These are phyloP conservation scores for Pythium rhizo-oryzae DNA, from an alignment of 352 stramenopile genomes.

Conservation along the genomic window DNA sequence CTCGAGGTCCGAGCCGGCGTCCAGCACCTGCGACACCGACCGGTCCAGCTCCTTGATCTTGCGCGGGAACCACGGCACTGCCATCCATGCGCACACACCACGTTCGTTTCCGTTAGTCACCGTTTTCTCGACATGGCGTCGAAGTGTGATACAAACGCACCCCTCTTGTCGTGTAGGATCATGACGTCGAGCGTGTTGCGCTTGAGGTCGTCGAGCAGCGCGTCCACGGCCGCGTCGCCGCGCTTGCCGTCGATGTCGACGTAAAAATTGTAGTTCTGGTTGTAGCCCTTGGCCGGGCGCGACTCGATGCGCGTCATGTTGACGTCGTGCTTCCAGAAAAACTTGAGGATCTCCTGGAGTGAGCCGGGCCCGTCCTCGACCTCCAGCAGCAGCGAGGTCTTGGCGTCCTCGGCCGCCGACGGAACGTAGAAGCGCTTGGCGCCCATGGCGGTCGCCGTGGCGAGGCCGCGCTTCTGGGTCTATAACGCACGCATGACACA, in stretches of 20 bases:
- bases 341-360: conserved; percentile 95
- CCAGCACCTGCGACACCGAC: conserved; percentile 84
- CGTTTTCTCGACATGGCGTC: too few relatives aligned
- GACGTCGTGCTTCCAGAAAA: conserved; percentile 98
- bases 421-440: conserved; percentile 38
- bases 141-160: conserved; percentile 26
- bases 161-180: conserved; percentile 94
- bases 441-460: conserved; percentile 16
- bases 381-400: conserved; percentile 79
- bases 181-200: conserved; percentile 90
- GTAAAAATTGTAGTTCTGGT: conserved; percentile 92
- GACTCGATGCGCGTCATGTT: conserved; percentile 98
- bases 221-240: conserved; percentile 78
- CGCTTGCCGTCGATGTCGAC: conserved; percentile 91
- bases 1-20: conserved; percentile 94
- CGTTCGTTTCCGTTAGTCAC: neutral
- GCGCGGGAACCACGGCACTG: conserved; percentile 85
- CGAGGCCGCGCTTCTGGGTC: conserved; percentile 15
- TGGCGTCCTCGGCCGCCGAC: conserved; percentile 46
- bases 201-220: conserved; percentile 86
- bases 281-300: conserved; percentile 84
- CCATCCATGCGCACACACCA: neutral
- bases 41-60: conserved; percentile 84
- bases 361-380: conserved; percentile 80
- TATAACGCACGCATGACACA: neutral